These are phyloP conservation scores for Inga laurina DNA, from an alignment of 306 rosid species.

Conservation along the genomic window DNA sequence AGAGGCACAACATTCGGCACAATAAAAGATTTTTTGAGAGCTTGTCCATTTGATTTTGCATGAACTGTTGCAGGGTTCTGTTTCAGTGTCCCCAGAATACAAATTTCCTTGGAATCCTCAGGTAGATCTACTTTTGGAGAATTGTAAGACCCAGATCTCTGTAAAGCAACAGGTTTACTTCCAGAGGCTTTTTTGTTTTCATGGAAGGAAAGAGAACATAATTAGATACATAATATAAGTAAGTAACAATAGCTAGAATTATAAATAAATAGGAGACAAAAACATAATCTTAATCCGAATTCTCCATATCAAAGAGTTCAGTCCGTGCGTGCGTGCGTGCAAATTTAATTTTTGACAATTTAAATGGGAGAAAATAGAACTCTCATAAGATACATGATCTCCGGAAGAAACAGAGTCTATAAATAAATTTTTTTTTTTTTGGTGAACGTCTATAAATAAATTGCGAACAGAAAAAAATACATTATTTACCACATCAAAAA, in stretches of 20 bases:
- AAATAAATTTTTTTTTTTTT: too few species aligned
- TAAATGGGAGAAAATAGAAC: slow-evolving; percentile 10
- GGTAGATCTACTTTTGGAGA: slow-evolving; percentile 43
- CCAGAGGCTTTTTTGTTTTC: slow-evolving; percentile 53
- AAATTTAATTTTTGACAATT: slow-evolving; percentile 43
- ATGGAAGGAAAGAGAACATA: slow-evolving; percentile 18
- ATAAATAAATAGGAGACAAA: neutral
- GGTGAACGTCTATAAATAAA: neutral
- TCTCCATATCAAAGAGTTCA: neutral
- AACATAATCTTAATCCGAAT: neutral
- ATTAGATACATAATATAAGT: slow-evolving; percentile 16
- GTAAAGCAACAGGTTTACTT: slow-evolving; percentile 53
- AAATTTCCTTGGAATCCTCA: slow-evolving; percentile 52
- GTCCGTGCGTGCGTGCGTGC: neutral
- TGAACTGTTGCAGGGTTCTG: slow-evolving; percentile 43
- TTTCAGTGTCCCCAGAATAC: slow-evolving; percentile 37
- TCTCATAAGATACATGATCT: neutral
- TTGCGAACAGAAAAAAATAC: neutral
- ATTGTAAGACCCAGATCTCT: slow-evolving; percentile 43
- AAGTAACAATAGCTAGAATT: slow-evolving; percentile 14
- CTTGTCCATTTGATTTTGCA: slow-evolving; percentile 52
- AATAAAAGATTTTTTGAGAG: slow-evolving; percentile 36
- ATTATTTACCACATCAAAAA: neutral
- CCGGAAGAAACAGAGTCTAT: slow-evolving; percentile 17
- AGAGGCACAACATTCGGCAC: slow-evolving; percentile 50